Percentiles rank a stretch among this genome's conserved stretches.
Conservation (phyloP, 192 early-diverging fungal species). For the Rhizophagus prolifer region DNA sequence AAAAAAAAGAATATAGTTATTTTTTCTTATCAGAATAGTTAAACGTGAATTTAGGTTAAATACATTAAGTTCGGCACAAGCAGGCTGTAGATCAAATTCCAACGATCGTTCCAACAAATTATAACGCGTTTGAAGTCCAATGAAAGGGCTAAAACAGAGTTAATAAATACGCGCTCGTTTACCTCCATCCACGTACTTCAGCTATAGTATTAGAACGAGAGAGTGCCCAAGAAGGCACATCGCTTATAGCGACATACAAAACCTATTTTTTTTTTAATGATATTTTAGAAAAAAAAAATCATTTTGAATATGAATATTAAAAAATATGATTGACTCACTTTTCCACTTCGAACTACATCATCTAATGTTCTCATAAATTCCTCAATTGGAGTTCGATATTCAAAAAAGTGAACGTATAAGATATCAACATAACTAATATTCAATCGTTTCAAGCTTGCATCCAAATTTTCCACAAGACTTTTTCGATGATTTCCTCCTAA, state of each 20-base stretch:
- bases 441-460: slow-evolving; percentile 54
- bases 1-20: no score
- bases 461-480: slow-evolving; percentile 33
- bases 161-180: background rate
- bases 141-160: no score
- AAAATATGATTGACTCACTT: no score
- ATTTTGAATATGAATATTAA: no score
- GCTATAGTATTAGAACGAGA: slow-evolving; percentile 40
- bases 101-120: no score
- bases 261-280: background rate
- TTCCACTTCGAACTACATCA: slow-evolving; percentile 33
- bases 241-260: slow-evolving; percentile 51
- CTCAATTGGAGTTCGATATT: slow-evolving; percentile 57
- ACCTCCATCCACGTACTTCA: slow-evolving; percentile 31
- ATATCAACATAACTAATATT: slow-evolving; percentile 47
- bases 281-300: background rate
- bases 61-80: no score
- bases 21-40: no score
- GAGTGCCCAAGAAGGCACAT: slow-evolving; percentile 54
- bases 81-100: no score
- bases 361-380: slow-evolving; percentile 71
- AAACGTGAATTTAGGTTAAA: no score
- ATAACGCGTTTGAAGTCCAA: no score
- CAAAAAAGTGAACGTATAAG: slow-evolving; percentile 18
- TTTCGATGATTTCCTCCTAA: no score